phyloP scores from a whole-genome alignment of 2,329 filamentous ascomycete species.

The Cladosporium colombiae region DNA sequence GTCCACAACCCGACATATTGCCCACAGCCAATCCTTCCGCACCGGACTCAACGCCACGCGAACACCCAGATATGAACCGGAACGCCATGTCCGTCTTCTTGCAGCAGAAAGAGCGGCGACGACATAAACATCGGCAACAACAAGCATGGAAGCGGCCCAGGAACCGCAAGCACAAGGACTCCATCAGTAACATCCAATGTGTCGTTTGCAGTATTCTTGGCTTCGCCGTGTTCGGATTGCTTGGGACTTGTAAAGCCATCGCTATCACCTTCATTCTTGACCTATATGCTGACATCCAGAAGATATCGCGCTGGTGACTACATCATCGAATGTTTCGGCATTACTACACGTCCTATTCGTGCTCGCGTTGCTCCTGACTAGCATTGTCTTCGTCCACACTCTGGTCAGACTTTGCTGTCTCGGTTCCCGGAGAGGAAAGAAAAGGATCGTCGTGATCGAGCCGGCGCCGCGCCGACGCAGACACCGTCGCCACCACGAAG shows the following conservation, averaged over 20 bases:
- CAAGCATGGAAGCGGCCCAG: slow-evolving; percentile 27
- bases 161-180: slow-evolving; percentile 9
- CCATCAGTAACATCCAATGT: slow-evolving; percentile 3
- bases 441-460: slow-evolving; percentile 9
- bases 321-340: slow-evolving; percentile 62
- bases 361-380: slow-evolving; percentile 70
- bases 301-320: slow-evolving; percentile 75
- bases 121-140: slow-evolving; percentile 25
- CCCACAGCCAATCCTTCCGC: slow-evolving; percentile 28
- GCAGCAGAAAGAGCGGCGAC: slow-evolving; percentile 27
- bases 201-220: slow-evolving; percentile 30
- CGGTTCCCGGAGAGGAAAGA: neutral
- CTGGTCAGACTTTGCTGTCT: slow-evolving; percentile 65
- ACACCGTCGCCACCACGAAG: slow-evolving; percentile 28
- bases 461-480: slow-evolving; percentile 30
- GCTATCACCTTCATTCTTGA: neutral
- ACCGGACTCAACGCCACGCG: slow-evolving; percentile 23
- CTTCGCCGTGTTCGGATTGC: slow-evolving; percentile 32
- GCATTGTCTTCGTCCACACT: slow-evolving; percentile 79
- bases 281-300: neutral
- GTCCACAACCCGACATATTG: slow-evolving; percentile 23
- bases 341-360: slow-evolving; percentile 81
- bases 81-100: slow-evolving; percentile 31
- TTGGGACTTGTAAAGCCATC: slow-evolving; percentile 36
- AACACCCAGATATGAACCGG: slow-evolving; percentile 36